Percentiles rank a stretch among this genome's conserved stretches.
phyloP scores from a whole-genome alignment of 495 filamentous ascomycete genomes.

The Penicillium angulare region DNA sequence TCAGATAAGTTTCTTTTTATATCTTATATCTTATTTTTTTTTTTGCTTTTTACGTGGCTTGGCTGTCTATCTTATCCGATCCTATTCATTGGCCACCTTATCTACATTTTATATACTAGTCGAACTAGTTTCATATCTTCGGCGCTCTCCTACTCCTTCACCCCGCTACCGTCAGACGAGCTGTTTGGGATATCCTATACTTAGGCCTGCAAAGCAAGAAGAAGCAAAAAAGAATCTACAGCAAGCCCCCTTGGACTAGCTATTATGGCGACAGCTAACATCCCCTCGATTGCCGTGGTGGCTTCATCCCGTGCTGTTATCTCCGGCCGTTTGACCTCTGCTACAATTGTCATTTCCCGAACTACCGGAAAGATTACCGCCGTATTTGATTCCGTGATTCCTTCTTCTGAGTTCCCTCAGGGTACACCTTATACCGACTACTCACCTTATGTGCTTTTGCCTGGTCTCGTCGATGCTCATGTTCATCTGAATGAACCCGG shows the following conservation, averaged over 20 bases:
- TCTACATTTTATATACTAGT: conserved; percentile 8
- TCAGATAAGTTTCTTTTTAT: conserved; percentile 1
- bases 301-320: conserved; percentile 78
- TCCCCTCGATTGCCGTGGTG: conserved; percentile 63
- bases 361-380: conserved; percentile 81
- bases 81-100: conserved; percentile 9
- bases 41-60: background rate
- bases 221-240: background rate
- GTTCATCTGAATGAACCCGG: conserved; percentile 98
- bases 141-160: background rate
- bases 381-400: conserved; percentile 70
- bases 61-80: background rate
- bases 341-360: conserved; percentile 77
- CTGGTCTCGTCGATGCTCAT: conserved; percentile 93
- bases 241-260: conserved; percentile 8
- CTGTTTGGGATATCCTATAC: background rate
- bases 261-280: conserved; percentile 33
- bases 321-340: conserved; percentile 63
- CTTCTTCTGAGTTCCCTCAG: conserved; percentile 65
- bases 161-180: no score
- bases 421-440: conserved; percentile 77
- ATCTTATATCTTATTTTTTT: conserved; percentile 6
- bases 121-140: background rate
- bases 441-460: conserved; percentile 82
- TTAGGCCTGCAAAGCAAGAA: conserved; percentile 5